Base-by-base conservation (phyloP, 768 basidiomycete genomes). In the Amanita rubescens region DNA sequence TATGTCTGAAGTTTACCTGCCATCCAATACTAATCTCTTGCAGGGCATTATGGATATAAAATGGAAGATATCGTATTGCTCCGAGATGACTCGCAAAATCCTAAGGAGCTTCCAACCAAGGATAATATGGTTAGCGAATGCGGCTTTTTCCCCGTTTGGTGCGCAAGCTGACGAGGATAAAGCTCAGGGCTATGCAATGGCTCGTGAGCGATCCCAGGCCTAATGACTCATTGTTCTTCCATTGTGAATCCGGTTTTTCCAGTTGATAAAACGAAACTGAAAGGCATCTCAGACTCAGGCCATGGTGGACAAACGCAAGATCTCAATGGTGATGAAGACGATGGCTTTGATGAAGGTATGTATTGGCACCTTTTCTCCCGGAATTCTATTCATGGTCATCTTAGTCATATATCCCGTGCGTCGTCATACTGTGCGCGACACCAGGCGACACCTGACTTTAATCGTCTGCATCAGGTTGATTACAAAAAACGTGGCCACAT, bases 281-380 rank as follows among this genome's bases (percentile, higher is more conserved):
- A 19, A 41, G 14, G 32, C 44, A 33, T 50, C 17, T 0, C 39
- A 90, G 90, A 91, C 66, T 95, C 93, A 5, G 94, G 94, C 12
- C 95, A 98, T 58, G 95, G 95, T 34, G 94, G 92, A 12, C 94
- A 94, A 69, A 86, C 87, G 0, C 77, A 87, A 57, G 95, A 96
- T 67, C 32, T 69, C 2, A 82, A 91, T 58, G 90, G 90, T 1
- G 90, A 94, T 60, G 90, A 94, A 68, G 80, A 69, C 0, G 92
- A 94, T 65, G 93, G 93, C 11, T 81, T 69, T 58, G 90, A 94
- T 59, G 90, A 93, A 79, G 84, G 85, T 81, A 34, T 49, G 65
- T 44, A 10, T 39, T 48, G 34, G 15, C 14, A 32, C 1, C 17
- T 47, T n/a, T 42, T 50, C 50, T 43, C 35, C 25, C 14, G 5